Base-by-base conservation (phyloP, 163 green algal species). In the Volvox carteri region DNA sequence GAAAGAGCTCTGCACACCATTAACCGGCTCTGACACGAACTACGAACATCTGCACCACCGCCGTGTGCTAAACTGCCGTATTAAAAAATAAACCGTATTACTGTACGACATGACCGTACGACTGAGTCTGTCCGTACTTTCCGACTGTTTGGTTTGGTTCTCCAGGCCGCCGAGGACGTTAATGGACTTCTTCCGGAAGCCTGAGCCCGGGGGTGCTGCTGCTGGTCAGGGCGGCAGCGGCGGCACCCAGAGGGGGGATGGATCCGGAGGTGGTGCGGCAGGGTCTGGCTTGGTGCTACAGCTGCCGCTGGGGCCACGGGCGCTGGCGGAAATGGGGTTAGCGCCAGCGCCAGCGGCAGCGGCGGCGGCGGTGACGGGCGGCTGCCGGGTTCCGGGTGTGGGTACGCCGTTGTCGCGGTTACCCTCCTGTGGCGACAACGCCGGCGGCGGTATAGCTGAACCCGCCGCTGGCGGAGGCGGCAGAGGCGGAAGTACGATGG, bases 171-270 rank as follows among this genome's bases (percentile, higher is more conserved):
- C 93, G 19, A 91, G 90, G 50, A 96, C 91, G 4, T 75, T 97
- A 16, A 74, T 93, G 35, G 68, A 94, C 80, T 97, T 96, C 85
- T 97, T 97, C 89, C 67, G 50, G 0, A 76, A 77, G 50, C 68
- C 50, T 16, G 68, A 78, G 1, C 44, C 30, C 16, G 44, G 54
- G 30, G 19, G 25, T 46, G n/a, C n/a, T n/a, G n/a, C n/a, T n/a
- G n/a, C n/a, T n/a, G n/a, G n/a, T n/a, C n/a, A n/a, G n/a, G 30
- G 44, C 62, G 65, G 42, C 68, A 58, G 83, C 67, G 58, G 68
- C 39, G 18, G 48, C 23, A 88, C 23, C 58, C 30, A 28, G 16
- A 23, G 19, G 67, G 50, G 18, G 37, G 37, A 41, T 6, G 39
- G 16, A 33, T 9, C 35, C 52, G 76, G 48, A 35, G 21, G 5